Base-by-base conservation (phyloP, 306 rosid genomes). In the Malus orientalis region DNA sequence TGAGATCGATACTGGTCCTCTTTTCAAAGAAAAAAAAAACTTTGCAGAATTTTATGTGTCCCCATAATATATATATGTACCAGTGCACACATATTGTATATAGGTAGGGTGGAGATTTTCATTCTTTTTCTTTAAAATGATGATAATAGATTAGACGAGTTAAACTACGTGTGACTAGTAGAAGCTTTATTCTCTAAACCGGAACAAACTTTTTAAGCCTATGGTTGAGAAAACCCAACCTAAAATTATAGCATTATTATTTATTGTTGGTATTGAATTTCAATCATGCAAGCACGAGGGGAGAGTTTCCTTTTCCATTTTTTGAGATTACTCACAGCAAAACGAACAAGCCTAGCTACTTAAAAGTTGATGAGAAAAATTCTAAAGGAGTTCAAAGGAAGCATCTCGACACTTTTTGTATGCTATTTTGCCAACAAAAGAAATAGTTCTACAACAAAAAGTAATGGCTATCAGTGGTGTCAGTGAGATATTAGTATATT, bases 201-300 rank as follows among this genome's bases (percentile, higher is more conserved):
- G 0, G 0, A 0, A 38, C 0, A 38, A 38, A 7, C 0, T 1
- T 1, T 38, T 51, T 73, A 73, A 68, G 76, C 58, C 59, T 66
- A 66, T n/a, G 72, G 74, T 71, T 66, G 64, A 78, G 44, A 78
- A 36, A 63, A 68, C 59, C 77, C 51, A 68, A 68, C 78, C 58
- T 38, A 8, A 20, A 61, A 59, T 65, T 68, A 22, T 51, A 27
- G 77, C 29, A 74, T 69, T 45, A 70, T 71, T 72, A 63, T 79
- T 78, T 58, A 13, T 59, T 61, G 36, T 3, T 68, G 19, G 20
- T 16, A 49, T 49, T 57, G n/a, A 47, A 80, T 74, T 75, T 75
- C 85, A 86, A 85, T 91, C 84, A 85, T 87, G 89, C 86, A 79
- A 75, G 84, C 90, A 85, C 66, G 90, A 84, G 90, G 88, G 75